Percentiles rank a stretch among this genome's conserved stretches.
phyloP scores from a whole-genome alignment of 164 flowering plant species.

The Tetracentron sinense region DNA sequence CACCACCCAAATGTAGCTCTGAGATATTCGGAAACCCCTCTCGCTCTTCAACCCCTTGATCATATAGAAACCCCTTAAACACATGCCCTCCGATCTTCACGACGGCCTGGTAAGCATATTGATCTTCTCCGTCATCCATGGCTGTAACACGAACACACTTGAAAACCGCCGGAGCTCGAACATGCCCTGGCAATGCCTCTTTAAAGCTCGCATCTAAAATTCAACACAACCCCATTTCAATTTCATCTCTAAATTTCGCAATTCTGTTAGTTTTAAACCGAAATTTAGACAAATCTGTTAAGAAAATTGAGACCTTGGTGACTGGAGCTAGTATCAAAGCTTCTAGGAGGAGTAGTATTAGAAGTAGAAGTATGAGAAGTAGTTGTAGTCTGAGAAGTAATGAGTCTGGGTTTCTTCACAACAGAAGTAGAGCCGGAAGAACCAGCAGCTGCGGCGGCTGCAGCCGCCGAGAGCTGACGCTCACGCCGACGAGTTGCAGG shows the following conservation, averaged over 20 bases:
- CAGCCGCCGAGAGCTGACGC: slow-evolving; percentile 46
- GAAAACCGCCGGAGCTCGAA: slow-evolving; percentile 82
- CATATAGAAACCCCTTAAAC: slow-evolving; percentile 81
- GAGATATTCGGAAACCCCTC: slow-evolving; percentile 73
- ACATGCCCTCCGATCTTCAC: slow-evolving; percentile 91
- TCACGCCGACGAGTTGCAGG: slow-evolving; percentile 83
- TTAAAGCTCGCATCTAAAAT: slow-evolving; percentile 63
- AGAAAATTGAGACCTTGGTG: slow-evolving; percentile 55
- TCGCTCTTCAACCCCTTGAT: slow-evolving; percentile 61
- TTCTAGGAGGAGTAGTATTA: slow-evolving; percentile 77
- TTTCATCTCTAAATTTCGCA: not conserved
- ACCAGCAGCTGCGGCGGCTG: slow-evolving; percentile 25
- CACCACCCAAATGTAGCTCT: slow-evolving; percentile 80
- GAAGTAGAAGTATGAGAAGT: slow-evolving; percentile 90
- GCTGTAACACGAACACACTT: slow-evolving; percentile 88
- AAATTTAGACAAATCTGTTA: not conserved
- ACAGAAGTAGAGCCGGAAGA: slow-evolving; percentile 67
- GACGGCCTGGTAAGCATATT: slow-evolving; percentile 84
- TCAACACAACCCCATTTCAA: not conserved
- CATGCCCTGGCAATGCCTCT: slow-evolving; percentile 72
- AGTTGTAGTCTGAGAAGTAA: slow-evolving; percentile 54
- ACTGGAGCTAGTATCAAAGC: slow-evolving; percentile 82
- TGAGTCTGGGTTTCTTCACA: slow-evolving; percentile 71
- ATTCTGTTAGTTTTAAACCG: too few species aligned
- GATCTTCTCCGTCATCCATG: slow-evolving; percentile 83